Conservation (phyloP, 1,139 yeast species). For the Sugiyamaella pinicola region DNA sequence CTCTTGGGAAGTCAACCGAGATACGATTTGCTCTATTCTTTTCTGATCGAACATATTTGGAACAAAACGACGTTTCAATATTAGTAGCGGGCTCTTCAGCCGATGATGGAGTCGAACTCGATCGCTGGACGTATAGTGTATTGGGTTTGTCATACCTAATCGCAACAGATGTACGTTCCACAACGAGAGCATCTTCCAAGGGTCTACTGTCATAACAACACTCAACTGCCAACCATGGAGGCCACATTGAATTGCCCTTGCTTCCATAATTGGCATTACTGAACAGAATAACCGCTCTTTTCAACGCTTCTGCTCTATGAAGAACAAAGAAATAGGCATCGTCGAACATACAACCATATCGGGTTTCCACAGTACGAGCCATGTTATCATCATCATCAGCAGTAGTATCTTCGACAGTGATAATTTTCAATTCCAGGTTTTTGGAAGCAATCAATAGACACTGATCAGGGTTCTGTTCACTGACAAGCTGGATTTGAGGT, state of each 20-base stretch:
- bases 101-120: conserved; percentile 20
- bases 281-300: conserved; percentile 48
- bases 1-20: conserved; percentile 67
- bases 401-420: conserved; percentile 55
- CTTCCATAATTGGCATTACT: conserved; percentile 46
- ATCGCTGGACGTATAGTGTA: conserved; percentile 49
- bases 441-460: conserved; percentile 73
- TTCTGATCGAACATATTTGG: conserved; percentile 38
- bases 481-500: conserved; percentile 84
- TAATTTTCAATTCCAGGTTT: conserved; percentile 67
- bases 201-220: conserved; percentile 69
- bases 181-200: conserved; percentile 57
- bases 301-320: conserved; percentile 50
- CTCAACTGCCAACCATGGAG: conserved; percentile 78
- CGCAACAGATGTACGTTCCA: conserved; percentile 65
- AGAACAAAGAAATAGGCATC: conserved; percentile 75
- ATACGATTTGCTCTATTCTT: conserved; percentile 48
- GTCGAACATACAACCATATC: conserved; percentile 67
- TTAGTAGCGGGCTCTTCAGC: conserved; percentile 7
- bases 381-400: conserved; percentile 55
- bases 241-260: conserved; percentile 56
- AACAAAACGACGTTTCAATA: conserved; percentile 28
- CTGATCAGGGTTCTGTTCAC: conserved; percentile 63
- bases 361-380: conserved; percentile 60
- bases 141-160: conserved; percentile 69